These are phyloP conservation scores for Dissophora globulifera DNA, from an alignment of 192 early-diverging fungal species.

Conservation along the genomic window DNA sequence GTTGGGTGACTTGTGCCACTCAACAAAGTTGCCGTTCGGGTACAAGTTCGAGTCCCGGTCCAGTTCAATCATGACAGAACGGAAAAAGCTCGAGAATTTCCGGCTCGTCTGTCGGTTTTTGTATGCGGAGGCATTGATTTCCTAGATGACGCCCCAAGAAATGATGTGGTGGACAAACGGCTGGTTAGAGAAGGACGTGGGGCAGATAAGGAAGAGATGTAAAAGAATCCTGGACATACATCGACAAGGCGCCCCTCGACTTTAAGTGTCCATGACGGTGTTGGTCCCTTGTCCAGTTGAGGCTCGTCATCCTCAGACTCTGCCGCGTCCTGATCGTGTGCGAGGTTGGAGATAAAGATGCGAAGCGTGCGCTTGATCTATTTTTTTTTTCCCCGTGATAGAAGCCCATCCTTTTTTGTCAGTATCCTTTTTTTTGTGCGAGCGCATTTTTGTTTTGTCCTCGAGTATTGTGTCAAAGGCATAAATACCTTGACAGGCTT, in stretches of 20 bases:
- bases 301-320: constrained; percentile 57
- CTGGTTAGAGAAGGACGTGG: background rate
- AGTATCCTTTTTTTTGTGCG: too few relatives aligned
- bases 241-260: constrained; percentile 93
- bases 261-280: constrained; percentile 91
- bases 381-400: background rate
- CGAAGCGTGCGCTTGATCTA: constrained; percentile 83
- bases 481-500: constrained; percentile 74
- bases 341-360: constrained; percentile 91
- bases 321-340: constrained; percentile 76
- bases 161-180: too few relatives aligned
- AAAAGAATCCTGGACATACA: constrained; percentile 45
- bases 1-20: constrained; percentile 70
- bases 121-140: constrained; percentile 56
- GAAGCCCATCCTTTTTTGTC: background rate
- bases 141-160: too few relatives aligned
- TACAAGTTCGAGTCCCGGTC: constrained; percentile 81
- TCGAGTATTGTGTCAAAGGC: background rate
- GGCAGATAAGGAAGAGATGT: background rate
- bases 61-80: constrained; percentile 85
- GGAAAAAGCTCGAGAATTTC: constrained; percentile 91
- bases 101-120: constrained; percentile 69
- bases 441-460: too few relatives aligned
- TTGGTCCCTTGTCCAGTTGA: constrained; percentile 58
- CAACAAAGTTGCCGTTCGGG: constrained; percentile 82